These are phyloP conservation scores for Trichoderma lentiforme DNA, from an alignment of 2,329 filamentous ascomycete species.

Conservation along the genomic window DNA sequence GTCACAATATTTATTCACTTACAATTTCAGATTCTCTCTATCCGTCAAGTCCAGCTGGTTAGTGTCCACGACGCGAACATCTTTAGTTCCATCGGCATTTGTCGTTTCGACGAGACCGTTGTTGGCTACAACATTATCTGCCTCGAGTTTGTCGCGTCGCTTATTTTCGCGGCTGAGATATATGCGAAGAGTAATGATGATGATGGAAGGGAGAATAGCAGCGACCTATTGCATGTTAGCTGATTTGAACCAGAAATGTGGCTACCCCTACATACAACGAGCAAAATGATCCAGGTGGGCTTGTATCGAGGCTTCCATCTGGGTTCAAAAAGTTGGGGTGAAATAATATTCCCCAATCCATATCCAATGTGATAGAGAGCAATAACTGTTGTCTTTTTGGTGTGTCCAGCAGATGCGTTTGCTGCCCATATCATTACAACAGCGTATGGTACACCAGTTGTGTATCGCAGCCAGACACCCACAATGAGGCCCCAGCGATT, in stretches of 20 bases:
- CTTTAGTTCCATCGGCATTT: slow-evolving; percentile 10
- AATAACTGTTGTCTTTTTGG: slow-evolving; percentile 42
- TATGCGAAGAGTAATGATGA: slow-evolving; percentile 14
- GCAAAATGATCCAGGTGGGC: slow-evolving; percentile 24
- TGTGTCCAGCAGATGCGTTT: slow-evolving; percentile 35
- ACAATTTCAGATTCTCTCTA: slow-evolving; percentile 21
- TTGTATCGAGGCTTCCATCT: slow-evolving; percentile 22
- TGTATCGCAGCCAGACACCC: slow-evolving; percentile 20
- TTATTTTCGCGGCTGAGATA: slow-evolving; percentile 18
- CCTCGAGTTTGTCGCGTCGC: slow-evolving; percentile 17
- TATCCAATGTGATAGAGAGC: slow-evolving; percentile 37
- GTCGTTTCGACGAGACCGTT: slow-evolving; percentile 17
- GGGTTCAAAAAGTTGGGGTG: slow-evolving; percentile 30
- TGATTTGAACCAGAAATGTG: background rate
- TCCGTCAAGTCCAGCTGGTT: slow-evolving; percentile 21
- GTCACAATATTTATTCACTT: background rate
- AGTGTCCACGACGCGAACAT: slow-evolving; percentile 12
- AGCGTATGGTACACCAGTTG: slow-evolving; percentile 22
- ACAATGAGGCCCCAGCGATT: slow-evolving; percentile 22
- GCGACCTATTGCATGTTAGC: background rate
- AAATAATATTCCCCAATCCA: slow-evolving; percentile 35
- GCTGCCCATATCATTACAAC: slow-evolving; percentile 22
- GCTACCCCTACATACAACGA: background rate
- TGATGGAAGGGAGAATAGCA: slow-evolving; percentile 19
- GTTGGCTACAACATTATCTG: background rate